Base-by-base conservation (phyloP, 2,329 filamentous ascomycete genomes). In the Stemphylium beticola region DNA sequence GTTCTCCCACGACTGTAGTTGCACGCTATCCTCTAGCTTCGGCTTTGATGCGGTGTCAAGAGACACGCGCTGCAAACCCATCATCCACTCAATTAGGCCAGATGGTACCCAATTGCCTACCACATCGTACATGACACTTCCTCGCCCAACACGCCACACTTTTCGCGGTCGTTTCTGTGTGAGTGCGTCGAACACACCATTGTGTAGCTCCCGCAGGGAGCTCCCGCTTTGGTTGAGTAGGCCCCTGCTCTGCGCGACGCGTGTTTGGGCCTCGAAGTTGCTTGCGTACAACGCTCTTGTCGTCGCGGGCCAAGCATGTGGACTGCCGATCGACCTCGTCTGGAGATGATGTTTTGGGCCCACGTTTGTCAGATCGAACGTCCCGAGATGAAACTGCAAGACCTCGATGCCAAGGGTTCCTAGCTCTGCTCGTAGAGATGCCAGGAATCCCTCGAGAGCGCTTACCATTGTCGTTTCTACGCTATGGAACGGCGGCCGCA, bases 101-200 rank as follows among this genome's bases (percentile, higher is more conserved):
- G 85, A 82, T 1, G 95, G 93, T 20, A 90, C 83, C 85, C 89
- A 93, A 34, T 85, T 84, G 5, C 93, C 95, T 7, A 98, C 89
- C 26, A 97, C 82, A 34, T 91, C 90, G 75, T 98, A 98, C 0
- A 92, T 82, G 51, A 89, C 82, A 45, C 92, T 91, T 6, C 95
- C 95, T 46, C 92, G 85, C 1, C 95, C 95, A 14, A 97, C 89
- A 53, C 91, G 87, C 61, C 93, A 85, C 1, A 90, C 84, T 32
- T 84, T 80, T 41, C 79, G 81, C 22, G 82, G 84, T 43, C 73
- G 72, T 62, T 84, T 84, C 38, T 85, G 83, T 60, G 91, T 88
- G 49, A 98, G 84, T 31, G 95, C 91, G 72, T 98, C 93, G 72
- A 97, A 96, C 9, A 99, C 88, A 2, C 90, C 87, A 69, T 92